Base-by-base conservation (phyloP, 805 yeast genomes). In the Hanseniaspora occidentalis region DNA sequence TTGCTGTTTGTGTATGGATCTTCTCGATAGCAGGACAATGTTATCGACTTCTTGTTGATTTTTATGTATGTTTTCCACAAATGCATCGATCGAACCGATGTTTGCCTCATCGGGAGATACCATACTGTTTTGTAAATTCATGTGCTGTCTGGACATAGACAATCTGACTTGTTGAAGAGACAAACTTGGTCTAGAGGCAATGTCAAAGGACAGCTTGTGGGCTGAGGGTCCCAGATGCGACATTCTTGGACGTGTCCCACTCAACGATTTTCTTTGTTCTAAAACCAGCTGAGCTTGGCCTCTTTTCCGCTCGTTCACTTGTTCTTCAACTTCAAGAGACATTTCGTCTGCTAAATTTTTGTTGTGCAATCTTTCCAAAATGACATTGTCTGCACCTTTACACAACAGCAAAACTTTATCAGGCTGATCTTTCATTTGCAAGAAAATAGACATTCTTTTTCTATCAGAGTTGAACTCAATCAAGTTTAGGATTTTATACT, bases 371-470 rank as follows among this genome's bases (percentile, higher is more conserved):
- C 83, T 70, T 39, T 88, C 95, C 39, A 88, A 57, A 37, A 92
- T 84, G 9, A 89, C 71, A 51, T 84, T 84, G 57, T 92, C 98
- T 2, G 99, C 98, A 41, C 98, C 99, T 61, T 92, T 92, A 61
- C 95, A 85, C 34, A 92, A 64, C 47, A 92, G 53, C 36, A 89
- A 75, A 18, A 86, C 41, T 43, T 81, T 70, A 6, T 74, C 74
- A 2, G 47, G 43, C 16, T 51, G 51, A 54, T 83, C 81, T 0
- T 96, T 95, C 49, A 83, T 75, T 45, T 63, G 69, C 1, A 86
- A 78, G 8, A 89, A 57, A n/a, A 84, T 75, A 0, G 96, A 84
- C 99, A 92, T 92, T 54, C 98, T 71, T 61, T 92, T 92, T 52
- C 99, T 75, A 3, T 77, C 65, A 1, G 95, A 84, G 1, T 89